Base-by-base conservation (phyloP, 2,329 filamentous ascomycete species). In the Fusarium phyllophilum region DNA sequence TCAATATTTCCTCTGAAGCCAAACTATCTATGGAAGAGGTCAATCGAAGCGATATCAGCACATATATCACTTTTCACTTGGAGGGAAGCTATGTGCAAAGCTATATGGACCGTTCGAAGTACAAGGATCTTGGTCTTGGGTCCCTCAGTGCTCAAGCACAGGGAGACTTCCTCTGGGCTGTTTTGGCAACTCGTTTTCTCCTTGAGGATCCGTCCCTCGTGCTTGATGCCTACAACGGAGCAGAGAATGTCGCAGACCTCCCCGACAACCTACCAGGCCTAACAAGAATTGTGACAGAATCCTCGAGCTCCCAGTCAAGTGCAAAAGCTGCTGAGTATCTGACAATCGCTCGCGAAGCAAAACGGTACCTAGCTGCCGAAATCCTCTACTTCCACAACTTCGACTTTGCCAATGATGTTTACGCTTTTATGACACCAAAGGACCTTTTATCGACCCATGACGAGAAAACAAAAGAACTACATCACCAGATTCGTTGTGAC, bases 141-240 rank as follows among this genome's bases (percentile, higher is more conserved):
- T 26, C 38, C 9, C 65, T 78, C 20, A 31, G 54, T 4, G n/a
- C 45, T 6, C 62, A 56, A 24, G 60, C 75, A 3, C 38, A 68
- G 15, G 75, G 75, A 1, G 66, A 76, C 4, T 78, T 78, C 33
- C 67, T 78, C 0, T 77, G 72, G 75, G 74, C 73, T 12, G 69
- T 76, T n/a, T 31, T 77, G 1, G 72, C 67, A 9, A 68, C 66
- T 4, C 52, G 44, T 9, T 57, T 52, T 6, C 52, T 77, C 2
- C 34, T 62, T 8, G 42, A 64, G 3, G 70, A 34, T 17, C 20
- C 17, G 13, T 8, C 55, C 17, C 42, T 18, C 18, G 9, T 34
- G 3, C 14, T 26, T 14, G 20, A 31, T 26, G 26, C 66, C 1
- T 51, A 71, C 2, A 42, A 36, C 0, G 62, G 68, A 11, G 45